Percentiles rank a stretch among this genome's conserved stretches.
These are phyloP conservation scores for Gamsiella multidivaricata DNA, from an alignment of 192 early-diverging fungal species.

Conservation along the genomic window DNA sequence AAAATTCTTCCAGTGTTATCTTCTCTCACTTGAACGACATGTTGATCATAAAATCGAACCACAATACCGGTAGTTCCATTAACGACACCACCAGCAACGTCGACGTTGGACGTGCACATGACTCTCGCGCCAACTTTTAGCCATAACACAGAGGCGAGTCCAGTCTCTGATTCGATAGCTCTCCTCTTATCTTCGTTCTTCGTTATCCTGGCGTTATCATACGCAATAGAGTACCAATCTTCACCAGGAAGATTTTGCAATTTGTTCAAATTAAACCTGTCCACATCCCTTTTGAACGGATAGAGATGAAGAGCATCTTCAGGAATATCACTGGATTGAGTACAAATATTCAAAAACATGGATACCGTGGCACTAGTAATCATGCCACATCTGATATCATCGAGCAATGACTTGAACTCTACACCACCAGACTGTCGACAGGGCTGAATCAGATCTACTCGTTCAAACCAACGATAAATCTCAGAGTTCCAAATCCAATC, in stretches of 20 bases:
- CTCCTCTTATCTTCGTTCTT: neutral
- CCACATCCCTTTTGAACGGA: neutral
- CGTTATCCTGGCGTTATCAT: neutral
- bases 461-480: slow-evolving; percentile 10
- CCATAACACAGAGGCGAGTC: neutral
- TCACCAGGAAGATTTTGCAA: neutral
- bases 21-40: neutral
- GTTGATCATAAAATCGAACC: neutral
- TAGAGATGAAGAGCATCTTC: slow-evolving; percentile 7
- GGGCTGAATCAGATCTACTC: slow-evolving; percentile 4
- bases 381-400: slow-evolving; percentile 2
- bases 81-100: slow-evolving; percentile 9
- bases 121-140: slow-evolving; percentile 16
- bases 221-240: neutral
- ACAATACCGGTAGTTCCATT: slow-evolving; percentile 21
- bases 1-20: neutral
- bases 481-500: slow-evolving; percentile 26
- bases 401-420: slow-evolving; percentile 12
- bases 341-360: neutral
- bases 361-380: neutral
- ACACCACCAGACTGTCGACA: slow-evolving; percentile 13
- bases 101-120: slow-evolving; percentile 18
- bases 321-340: neutral
- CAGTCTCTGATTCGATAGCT: slow-evolving; percentile 8
- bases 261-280: neutral